These are phyloP conservation scores for Syzygium malaccense DNA, from an alignment of 441 rosid species.

Conservation along the genomic window DNA sequence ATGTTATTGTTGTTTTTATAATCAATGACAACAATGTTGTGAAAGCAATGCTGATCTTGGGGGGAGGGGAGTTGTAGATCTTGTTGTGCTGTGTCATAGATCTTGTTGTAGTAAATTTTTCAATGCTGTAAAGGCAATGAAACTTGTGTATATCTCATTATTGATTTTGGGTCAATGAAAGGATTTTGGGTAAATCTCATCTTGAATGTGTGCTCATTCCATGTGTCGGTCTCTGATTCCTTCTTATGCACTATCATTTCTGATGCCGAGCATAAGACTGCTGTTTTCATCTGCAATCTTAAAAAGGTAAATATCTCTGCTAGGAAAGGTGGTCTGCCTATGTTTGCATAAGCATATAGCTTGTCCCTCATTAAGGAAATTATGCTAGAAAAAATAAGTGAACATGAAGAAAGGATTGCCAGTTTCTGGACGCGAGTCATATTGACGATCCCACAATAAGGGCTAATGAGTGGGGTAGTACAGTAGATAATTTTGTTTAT, in stretches of 20 bases:
- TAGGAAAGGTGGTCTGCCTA: neutral
- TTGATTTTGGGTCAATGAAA: too few relatives aligned
- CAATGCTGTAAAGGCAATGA: neutral
- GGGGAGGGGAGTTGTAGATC: neutral
- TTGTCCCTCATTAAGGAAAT: neutral
- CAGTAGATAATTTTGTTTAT: neutral
- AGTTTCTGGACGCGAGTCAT: neutral
- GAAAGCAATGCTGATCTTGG: too few relatives aligned
- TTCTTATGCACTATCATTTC: too few relatives aligned
- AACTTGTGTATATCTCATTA: neutral
- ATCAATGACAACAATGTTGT: too few relatives aligned
- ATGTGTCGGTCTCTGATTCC: too few relatives aligned
- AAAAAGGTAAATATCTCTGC: neutral
- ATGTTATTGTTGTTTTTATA: too few relatives aligned
- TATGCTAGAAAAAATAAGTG: neutral
- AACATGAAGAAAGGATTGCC: neutral
- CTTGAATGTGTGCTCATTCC: too few relatives aligned
- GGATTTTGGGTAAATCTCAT: too few relatives aligned
- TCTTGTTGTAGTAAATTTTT: neutral
- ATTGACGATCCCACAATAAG: neutral
- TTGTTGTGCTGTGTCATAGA: too few relatives aligned
- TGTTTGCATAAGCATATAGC: neutral
- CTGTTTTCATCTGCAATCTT: neutral
- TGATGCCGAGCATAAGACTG: too few relatives aligned
- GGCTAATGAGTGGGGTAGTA: neutral